Evolutionary conservation across 1,284 basidiomycete species (phyloP).

Genomic region (Wallemia hederae): DNA sequence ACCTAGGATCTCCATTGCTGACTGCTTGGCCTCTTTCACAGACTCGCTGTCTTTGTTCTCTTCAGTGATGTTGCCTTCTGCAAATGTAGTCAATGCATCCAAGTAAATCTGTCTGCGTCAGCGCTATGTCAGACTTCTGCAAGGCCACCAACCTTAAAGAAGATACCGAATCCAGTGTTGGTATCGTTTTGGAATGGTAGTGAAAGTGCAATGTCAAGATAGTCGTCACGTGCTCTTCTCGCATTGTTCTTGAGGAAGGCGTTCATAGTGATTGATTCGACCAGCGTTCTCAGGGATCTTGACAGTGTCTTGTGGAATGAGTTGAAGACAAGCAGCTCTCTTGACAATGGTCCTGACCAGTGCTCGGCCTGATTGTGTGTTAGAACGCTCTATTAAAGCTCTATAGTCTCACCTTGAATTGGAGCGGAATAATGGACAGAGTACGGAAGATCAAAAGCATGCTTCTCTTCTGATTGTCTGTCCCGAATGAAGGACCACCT

Average conservation of each 20-base stretch:
- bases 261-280: conserved; percentile 73
- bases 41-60: conserved; percentile 33
- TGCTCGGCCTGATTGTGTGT: conserved; percentile 28
- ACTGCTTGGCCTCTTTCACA: conserved; percentile 51
- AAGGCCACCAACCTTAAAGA: conserved; percentile 39
- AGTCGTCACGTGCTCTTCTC: conserved; percentile 55
- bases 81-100: conserved; percentile 54
- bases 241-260: conserved; percentile 73
- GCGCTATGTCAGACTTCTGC: conserved; percentile 5
- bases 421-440: conserved; percentile 68
- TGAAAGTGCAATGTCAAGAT: conserved; percentile 57
- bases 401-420: conserved; percentile 40
- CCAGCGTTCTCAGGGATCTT: conserved; percentile 57
- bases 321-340: conserved; percentile 92
- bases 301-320: conserved; percentile 75
- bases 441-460: conserved; percentile 91
- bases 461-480: conserved; percentile 63
- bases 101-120: conserved; percentile 27
- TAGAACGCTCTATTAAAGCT: neutral
- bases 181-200: conserved; percentile 83
- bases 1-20: conserved; percentile 70
- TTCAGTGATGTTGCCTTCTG: conserved; percentile 33
- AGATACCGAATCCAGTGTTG: conserved; percentile 89
- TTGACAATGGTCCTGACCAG: conserved; percentile 81
- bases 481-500: conserved; percentile 81